Evolutionary conservation across 2,329 filamentous ascomycete species (phyloP), one percentile per base, ranked within the genome.

Genomic region (Macrophomina tecta): DNA sequence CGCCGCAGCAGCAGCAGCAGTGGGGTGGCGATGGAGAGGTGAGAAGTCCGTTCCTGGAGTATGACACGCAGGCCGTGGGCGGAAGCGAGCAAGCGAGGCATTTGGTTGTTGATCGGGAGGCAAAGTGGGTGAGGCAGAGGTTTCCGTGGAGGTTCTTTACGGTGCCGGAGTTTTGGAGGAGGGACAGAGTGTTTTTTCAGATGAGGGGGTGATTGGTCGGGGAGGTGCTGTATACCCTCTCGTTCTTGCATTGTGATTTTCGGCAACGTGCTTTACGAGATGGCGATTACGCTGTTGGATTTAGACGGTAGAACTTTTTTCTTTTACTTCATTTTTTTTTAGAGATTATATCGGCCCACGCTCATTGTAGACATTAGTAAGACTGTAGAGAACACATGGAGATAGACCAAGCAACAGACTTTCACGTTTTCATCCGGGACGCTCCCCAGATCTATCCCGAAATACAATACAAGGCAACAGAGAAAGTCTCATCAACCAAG

Each of bases 141-240:
- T 12, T 58, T 8, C 53, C 53, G 11, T 58, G 53, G 53, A 4
- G 18, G 53, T 28, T 58, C 14, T 58, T 58, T 5, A 28, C 36
- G 8, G 36, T 9, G 5, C 36, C 18, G 5, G 53, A 42, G 36
- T 62, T 62, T 42, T 62, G 40, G 40, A 23, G 42, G 42, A 62
- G 48, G 40, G 58, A 62, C n/a, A 62, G 16, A 16, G 40, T 62
- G 14, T 30, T 48, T 12, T 62, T 62, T 18, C 45, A 46, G 40
- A 62, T 49, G 28, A 40, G 5, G 23, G 23, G 23, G 4, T 62
- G 52, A 55, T 51, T 45, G 42, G 12, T 9, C 38, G 4, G 16
- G 42, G 16, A 14, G 51, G 18, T 36, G 11, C n/a, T 11, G 42
- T 38, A 62, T 62, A 62, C 11, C 45, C 42, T 49, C 11, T 38